These are phyloP conservation scores for Withania somnifera DNA, from an alignment of 305 asterid species.

Conservation along the genomic window DNA sequence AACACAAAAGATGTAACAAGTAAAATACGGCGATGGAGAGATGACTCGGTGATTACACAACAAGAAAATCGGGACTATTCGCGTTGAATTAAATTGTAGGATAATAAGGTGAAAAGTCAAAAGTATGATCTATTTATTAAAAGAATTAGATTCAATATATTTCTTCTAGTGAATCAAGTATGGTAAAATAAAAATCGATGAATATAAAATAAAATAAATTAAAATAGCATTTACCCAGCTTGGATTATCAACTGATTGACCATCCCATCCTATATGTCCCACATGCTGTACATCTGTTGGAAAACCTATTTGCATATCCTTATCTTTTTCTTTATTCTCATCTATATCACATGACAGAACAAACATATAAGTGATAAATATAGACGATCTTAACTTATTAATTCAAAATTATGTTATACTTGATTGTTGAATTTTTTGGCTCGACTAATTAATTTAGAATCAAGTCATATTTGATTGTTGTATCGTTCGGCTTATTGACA, in stretches of 20 bases:
- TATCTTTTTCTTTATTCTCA: slow-evolving; percentile 33
- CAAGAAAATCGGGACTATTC: neutral
- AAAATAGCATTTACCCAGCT: slow-evolving; percentile 31
- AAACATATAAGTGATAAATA: too few species aligned
- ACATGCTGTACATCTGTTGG: slow-evolving; percentile 73
- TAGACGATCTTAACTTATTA: neutral
- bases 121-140: neutral
- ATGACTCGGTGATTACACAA: neutral
- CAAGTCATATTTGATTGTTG: neutral
- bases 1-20: neutral
- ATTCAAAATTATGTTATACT: neutral
- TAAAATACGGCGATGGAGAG: too few species aligned
- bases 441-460: neutral
- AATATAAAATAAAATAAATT: neutral
- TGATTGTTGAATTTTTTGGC: neutral
- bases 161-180: neutral
- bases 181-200: neutral
- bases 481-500: neutral
- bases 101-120: neutral
- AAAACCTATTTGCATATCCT: slow-evolving; percentile 52
- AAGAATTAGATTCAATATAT: neutral
- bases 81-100: neutral
- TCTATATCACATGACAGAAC: too few species aligned
- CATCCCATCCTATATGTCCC: slow-evolving; percentile 67
- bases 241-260: slow-evolving; percentile 38